A percentile compares a stretch with the other conserved stretches of the same genome.
phyloP scores from a whole-genome alignment of 257 asterid genomes.

The Ajuga chamaepitys region DNA sequence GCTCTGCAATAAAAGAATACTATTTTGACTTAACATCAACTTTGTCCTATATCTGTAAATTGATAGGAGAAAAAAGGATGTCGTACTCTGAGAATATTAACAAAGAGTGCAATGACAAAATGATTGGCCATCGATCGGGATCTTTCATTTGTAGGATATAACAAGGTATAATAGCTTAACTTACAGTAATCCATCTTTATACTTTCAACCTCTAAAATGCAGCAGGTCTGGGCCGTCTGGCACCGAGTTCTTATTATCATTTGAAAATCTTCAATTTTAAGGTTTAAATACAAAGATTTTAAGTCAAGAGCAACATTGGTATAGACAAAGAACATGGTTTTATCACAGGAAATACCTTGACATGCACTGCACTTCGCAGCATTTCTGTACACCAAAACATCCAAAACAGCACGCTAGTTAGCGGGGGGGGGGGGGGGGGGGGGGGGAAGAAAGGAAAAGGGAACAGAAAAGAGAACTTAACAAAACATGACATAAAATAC shows the following conservation, averaged over 20 bases:
- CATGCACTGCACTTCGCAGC: slow-evolving; percentile 63
- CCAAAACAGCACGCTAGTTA: slow-evolving; percentile 11
- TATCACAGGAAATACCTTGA: slow-evolving; percentile 45
- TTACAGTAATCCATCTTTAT: not conserved
- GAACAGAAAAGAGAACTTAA: not conserved
- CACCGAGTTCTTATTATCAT: not conserved
- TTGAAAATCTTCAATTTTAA: not conserved
- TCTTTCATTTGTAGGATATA: not conserved
- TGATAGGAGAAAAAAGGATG: not conserved
- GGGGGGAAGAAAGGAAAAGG: not conserved
- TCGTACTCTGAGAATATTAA: not conserved
- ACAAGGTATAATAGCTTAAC: not conserved
- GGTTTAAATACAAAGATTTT: not conserved
- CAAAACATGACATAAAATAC: slow-evolving; percentile 31
- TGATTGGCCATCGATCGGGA: not conserved
- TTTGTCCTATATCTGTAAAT: not conserved
- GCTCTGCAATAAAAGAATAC: not conserved
- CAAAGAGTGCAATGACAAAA: not conserved
- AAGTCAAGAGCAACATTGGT: not conserved
- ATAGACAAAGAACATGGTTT: slow-evolving; percentile 12
- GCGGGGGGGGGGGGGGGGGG: not conserved
- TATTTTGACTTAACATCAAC: not conserved
- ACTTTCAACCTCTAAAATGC: not conserved
- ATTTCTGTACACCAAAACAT: slow-evolving; percentile 44
- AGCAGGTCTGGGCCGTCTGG: not conserved